phyloP scores from a whole-genome alignment of 352 stramenopile species.

The Blastocystis sp. region DNA sequence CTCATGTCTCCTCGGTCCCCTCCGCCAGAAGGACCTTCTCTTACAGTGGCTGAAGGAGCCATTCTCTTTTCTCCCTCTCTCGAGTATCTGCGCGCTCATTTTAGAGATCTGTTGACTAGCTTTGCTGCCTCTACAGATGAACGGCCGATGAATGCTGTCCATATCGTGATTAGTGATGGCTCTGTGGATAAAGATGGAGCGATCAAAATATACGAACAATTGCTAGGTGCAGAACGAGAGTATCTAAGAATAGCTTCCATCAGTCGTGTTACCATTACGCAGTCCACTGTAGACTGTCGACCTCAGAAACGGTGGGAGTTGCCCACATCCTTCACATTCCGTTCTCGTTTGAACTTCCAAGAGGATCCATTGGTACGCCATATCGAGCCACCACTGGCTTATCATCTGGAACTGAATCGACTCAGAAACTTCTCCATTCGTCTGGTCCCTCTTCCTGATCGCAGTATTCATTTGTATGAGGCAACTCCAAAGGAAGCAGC shows the following conservation, averaged over 20 bases:
- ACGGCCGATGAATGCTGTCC: neutral
- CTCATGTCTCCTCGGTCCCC: neutral
- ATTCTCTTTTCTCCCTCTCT: constrained; percentile 7
- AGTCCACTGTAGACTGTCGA: neutral
- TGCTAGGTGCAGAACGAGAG: neutral
- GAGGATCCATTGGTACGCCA: constrained; percentile 94
- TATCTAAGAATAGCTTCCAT: neutral
- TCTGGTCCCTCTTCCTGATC: constrained; percentile 72
- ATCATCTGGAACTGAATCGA: constrained; percentile 93
- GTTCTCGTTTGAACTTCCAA: constrained; percentile 77
- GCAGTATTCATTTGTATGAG: constrained; percentile 96
- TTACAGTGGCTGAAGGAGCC: neutral
- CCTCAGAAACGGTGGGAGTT: neutral
- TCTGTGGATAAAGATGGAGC: neutral
- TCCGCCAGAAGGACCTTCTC: neutral
- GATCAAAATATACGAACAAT: neutral
- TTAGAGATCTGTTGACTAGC: neutral
- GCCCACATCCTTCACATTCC: constrained; percentile 78
- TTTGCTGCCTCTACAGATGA: neutral
- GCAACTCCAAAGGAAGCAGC: constrained; percentile 76
- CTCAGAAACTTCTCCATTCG: constrained; percentile 92
- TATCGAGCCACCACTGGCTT: constrained; percentile 91
- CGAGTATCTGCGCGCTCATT: neutral
- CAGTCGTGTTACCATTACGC: constrained; percentile 5
- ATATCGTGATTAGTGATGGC: neutral